Evolutionary conservation across 2,329 filamentous ascomycete species (phyloP).

Genomic region (Fusarium irregulare): DNA sequence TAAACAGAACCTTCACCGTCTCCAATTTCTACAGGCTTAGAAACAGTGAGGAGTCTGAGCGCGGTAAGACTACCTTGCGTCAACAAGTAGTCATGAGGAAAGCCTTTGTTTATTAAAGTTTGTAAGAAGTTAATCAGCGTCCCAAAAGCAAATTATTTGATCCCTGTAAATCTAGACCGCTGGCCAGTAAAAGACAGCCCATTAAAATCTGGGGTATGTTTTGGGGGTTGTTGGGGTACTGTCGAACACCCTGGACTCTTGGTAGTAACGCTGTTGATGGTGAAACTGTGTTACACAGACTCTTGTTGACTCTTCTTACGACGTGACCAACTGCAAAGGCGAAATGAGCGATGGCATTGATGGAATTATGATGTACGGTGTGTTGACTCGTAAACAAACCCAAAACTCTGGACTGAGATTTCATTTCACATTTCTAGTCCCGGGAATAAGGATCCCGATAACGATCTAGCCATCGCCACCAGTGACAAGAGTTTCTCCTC

Average conservation of each 20-base stretch:
- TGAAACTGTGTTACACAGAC: constrained; percentile 1
- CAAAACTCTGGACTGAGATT: not conserved
- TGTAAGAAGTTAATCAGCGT: not conserved
- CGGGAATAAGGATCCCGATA: constrained; percentile 14
- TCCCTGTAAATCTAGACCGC: constrained; percentile 27
- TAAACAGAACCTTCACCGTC: constrained; percentile 20
- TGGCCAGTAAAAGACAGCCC: not conserved
- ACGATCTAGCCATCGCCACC: constrained; percentile 18
- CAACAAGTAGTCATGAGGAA: not conserved
- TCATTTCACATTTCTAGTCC: not conserved
- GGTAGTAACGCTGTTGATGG: not conserved
- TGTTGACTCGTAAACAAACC: not conserved
- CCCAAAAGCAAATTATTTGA: not conserved
- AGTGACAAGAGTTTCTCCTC: constrained; percentile 1
- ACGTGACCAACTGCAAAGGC: not conserved
- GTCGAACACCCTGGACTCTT: not conserved
- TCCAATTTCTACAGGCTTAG: not conserved
- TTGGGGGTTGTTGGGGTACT: constrained; percentile 19
- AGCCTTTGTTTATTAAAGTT: not conserved
- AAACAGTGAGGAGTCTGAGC: not conserved
- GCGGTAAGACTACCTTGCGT: not conserved
- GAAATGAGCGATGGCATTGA: not conserved
- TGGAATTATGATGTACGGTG: not conserved
- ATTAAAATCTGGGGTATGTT: constrained; percentile 31
- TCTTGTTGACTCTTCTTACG: not conserved